Evolutionary conservation across 2,329 filamentous ascomycete species (phyloP).

Genomic region (Fusarium coicis): DNA sequence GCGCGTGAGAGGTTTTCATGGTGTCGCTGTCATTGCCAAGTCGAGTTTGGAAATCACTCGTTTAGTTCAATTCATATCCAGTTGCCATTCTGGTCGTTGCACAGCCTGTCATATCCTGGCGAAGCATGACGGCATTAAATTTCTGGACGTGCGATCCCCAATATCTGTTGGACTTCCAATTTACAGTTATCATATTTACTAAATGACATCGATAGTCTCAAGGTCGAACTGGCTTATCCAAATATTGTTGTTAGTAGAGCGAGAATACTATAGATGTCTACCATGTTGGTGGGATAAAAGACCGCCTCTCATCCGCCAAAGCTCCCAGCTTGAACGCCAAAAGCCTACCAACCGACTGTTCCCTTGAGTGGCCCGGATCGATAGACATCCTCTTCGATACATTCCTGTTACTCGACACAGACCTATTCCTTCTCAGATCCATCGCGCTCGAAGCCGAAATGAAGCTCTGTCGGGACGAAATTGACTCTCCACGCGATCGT

Average conservation of each 20-base stretch:
- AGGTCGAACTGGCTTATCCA: not conserved
- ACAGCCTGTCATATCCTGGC: no score
- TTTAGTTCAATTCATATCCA: no score
- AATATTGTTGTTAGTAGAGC: not conserved
- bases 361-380: not conserved
- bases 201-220: no score
- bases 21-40: no score
- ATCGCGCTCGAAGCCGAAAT: not conserved
- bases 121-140: no score
- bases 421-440: conserved; percentile 16
- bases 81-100: no score
- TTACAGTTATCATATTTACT: no score
- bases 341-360: conserved; percentile 19
- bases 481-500: not conserved
- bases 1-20: no score
- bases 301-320: conserved; percentile 11
- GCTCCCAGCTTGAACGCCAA: conserved; percentile 36
- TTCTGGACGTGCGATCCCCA: no score
- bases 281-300: not conserved
- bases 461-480: conserved; percentile 4
- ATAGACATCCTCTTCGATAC: conserved; percentile 10
- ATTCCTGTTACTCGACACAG: not conserved
- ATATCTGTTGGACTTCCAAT: no score
- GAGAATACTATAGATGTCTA: not conserved
- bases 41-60: no score